A percentile compares a stretch with the other conserved stretches of the same genome.
These are phyloP conservation scores for Trifolium subterraneum DNA, from an alignment of 306 rosid species.

Conservation along the genomic window DNA sequence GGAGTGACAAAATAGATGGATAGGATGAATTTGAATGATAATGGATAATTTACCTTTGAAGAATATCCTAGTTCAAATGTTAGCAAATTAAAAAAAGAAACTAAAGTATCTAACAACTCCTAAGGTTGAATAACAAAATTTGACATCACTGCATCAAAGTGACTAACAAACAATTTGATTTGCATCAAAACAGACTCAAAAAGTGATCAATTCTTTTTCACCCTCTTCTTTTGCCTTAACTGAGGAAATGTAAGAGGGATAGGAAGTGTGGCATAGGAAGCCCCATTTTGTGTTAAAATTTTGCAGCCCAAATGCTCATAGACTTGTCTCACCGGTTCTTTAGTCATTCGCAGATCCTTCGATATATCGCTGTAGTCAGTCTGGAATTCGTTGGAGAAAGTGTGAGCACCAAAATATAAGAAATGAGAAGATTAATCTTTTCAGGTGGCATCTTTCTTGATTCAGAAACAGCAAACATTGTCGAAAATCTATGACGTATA, in stretches of 20 bases:
- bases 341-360: constrained; percentile 68
- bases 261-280: constrained; percentile 53
- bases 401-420: constrained; percentile 78
- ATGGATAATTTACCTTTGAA: too few species aligned
- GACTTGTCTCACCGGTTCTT: constrained; percentile 31
- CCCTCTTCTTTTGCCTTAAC: constrained; percentile 47
- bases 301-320: constrained; percentile 80
- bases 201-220: constrained; percentile 17
- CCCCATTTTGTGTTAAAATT: constrained; percentile 22
- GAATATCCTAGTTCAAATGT: neutral
- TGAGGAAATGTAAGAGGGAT: constrained; percentile 73
- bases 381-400: constrained; percentile 65
- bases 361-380: constrained; percentile 66
- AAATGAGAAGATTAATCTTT: constrained; percentile 65
- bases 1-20: too few species aligned
- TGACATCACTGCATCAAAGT: constrained; percentile 9
- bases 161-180: constrained; percentile 6
- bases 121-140: constrained; percentile 23
- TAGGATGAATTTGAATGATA: too few species aligned
- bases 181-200: constrained; percentile 9
- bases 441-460: constrained; percentile 58
- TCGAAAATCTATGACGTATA: constrained; percentile 55
- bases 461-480: constrained; percentile 56
- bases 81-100: neutral
- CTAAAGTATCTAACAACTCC: constrained; percentile 8